A percentile compares a stretch with the other conserved stretches of the same genome.
Conservation (phyloP, 148 eudicot species). For the Camellia granthamiana region DNA sequence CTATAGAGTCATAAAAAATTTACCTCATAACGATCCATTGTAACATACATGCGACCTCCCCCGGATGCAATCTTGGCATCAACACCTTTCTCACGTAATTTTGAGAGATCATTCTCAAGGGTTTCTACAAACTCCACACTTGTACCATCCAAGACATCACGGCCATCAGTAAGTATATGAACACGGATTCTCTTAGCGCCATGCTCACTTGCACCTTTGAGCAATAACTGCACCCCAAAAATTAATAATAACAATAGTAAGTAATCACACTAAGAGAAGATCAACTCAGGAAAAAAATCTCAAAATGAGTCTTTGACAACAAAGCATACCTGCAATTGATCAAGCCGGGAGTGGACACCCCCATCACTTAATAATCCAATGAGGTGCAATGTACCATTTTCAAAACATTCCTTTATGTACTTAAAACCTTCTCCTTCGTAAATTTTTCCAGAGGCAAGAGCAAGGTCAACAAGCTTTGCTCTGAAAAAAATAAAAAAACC, state of each 20-base stretch:
- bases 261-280: not conserved
- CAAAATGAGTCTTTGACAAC: not conserved
- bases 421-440: slow-evolving; percentile 74
- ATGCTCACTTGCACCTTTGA: slow-evolving; percentile 63
- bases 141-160: slow-evolving; percentile 88
- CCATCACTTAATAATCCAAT: slow-evolving; percentile 92
- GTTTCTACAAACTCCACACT: slow-evolving; percentile 75
- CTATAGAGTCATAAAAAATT: slow-evolving; percentile 6
- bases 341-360: slow-evolving; percentile 87
- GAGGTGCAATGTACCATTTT: slow-evolving; percentile 66
- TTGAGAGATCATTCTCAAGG: slow-evolving; percentile 63
- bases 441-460: slow-evolving; percentile 78
- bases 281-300: not conserved
- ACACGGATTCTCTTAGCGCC: slow-evolving; percentile 82
- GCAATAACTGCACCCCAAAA: slow-evolving; percentile 47
- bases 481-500: slow-evolving; percentile 22
- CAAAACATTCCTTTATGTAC: slow-evolving; percentile 61
- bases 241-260: not conserved
- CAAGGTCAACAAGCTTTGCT: slow-evolving; percentile 80
- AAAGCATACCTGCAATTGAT: slow-evolving; percentile 68
- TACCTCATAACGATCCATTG: slow-evolving; percentile 95
- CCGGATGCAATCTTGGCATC: slow-evolving; percentile 85
- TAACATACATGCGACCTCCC: slow-evolving; percentile 86
- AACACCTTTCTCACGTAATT: slow-evolving; percentile 61
- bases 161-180: slow-evolving; percentile 80